A percentile compares a stretch with the other conserved stretches of the same genome.
Evolutionary conservation across 306 rosid species (phyloP).

Genomic region (Trifolium dubium): DNA sequence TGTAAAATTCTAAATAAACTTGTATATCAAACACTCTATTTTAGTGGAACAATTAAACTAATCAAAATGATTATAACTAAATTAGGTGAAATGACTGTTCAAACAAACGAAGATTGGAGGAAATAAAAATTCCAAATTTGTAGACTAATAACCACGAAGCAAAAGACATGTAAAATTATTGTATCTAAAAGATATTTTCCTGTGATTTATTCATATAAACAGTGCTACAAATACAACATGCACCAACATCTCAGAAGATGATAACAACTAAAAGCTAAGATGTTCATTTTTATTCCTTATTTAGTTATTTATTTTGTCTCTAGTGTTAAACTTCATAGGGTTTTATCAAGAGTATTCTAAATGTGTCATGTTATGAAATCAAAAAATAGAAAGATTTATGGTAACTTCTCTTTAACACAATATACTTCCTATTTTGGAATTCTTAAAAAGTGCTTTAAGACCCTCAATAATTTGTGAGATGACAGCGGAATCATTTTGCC

Average conservation of each 20-base stretch:
- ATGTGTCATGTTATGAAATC: neutral
- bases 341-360: neutral
- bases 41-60: too few species aligned
- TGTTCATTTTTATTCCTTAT: slow-evolving; percentile 41
- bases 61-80: too few species aligned
- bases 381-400: neutral
- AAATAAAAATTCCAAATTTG: too few species aligned
- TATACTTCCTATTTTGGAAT: slow-evolving; percentile 26
- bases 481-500: neutral
- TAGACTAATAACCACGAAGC: too few species aligned
- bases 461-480: neutral
- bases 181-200: too few species aligned
- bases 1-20: too few species aligned
- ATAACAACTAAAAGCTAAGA: neutral
- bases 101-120: too few species aligned
- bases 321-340: slow-evolving; percentile 34
- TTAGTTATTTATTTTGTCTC: slow-evolving; percentile 40
- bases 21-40: too few species aligned
- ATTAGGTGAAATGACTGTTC: too few species aligned
- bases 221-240: neutral
- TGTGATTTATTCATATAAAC: too few species aligned
- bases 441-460: neutral
- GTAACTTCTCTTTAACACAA: neutral
- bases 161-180: too few species aligned
- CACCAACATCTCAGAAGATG: neutral